phyloP scores from a whole-genome alignment of 2,329 filamentous ascomycete genomes.

The Aspergillus udagawae region DNA sequence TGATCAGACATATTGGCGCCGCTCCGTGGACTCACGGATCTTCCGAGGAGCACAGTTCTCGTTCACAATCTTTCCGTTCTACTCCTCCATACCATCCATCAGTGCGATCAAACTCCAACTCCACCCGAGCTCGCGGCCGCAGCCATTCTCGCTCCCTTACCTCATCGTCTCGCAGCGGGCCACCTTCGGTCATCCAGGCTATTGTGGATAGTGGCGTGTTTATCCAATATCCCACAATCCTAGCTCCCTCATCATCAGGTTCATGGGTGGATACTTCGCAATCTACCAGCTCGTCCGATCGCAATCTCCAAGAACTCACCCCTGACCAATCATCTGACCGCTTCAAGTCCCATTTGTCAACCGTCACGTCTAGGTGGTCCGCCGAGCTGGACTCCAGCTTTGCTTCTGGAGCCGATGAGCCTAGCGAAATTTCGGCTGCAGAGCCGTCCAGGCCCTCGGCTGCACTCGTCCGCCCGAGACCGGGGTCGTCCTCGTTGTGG shows the following conservation, averaged over 20 bases:
- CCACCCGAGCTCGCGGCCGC: slow-evolving; percentile 23
- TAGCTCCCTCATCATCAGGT: slow-evolving; percentile 35
- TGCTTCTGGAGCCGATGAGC: slow-evolving; percentile 19
- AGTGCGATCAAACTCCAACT: slow-evolving; percentile 32
- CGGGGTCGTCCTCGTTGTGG: slow-evolving; percentile 29
- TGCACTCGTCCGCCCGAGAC: slow-evolving; percentile 20
- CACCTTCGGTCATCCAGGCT: slow-evolving; percentile 35
- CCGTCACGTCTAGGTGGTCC: slow-evolving; percentile 42
- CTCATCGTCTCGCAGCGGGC: slow-evolving; percentile 31
- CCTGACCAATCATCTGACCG: slow-evolving; percentile 32
- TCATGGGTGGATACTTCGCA: slow-evolving; percentile 38
- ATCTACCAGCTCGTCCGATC: slow-evolving; percentile 17
- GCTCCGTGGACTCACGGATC: slow-evolving; percentile 32
- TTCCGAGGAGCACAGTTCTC: slow-evolving; percentile 32
- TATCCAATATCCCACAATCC: slow-evolving; percentile 38
- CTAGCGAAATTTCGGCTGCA: slow-evolving; percentile 16
- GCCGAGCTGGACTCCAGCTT: slow-evolving; percentile 29
- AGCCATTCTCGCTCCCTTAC: slow-evolving; percentile 32
- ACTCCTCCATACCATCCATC: slow-evolving; percentile 37
- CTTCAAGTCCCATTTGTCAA: slow-evolving; percentile 43
- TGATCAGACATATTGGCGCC: slow-evolving; percentile 35
- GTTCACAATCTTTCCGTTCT: slow-evolving; percentile 36
- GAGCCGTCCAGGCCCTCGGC: slow-evolving; percentile 22
- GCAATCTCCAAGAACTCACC: slow-evolving; percentile 25
- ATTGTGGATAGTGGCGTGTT: slow-evolving; percentile 33